These are phyloP conservation scores for Oenanthe sinensis DNA, from an alignment of 129 eudicot species.

Conservation along the genomic window DNA sequence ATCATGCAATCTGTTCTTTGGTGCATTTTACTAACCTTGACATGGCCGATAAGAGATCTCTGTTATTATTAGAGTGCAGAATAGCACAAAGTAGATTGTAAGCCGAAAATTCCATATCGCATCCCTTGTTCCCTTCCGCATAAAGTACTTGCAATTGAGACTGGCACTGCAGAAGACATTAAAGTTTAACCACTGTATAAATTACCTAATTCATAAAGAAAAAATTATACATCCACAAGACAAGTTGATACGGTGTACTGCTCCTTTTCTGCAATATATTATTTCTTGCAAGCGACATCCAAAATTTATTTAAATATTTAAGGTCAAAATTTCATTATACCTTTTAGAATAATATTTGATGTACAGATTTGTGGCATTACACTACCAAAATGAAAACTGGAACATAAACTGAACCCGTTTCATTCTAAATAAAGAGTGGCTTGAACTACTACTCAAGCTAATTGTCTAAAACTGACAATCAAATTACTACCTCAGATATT, in stretches of 20 bases:
- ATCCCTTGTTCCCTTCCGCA: constrained; percentile 85
- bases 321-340: background rate
- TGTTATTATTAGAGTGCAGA: constrained; percentile 82
- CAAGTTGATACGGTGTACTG: background rate
- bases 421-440: background rate
- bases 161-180: constrained; percentile 60
- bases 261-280: background rate
- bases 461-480: background rate
- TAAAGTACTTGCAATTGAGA: constrained; percentile 87
- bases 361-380: background rate
- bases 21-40: constrained; percentile 53
- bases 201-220: background rate
- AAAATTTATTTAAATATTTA: background rate
- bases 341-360: background rate
- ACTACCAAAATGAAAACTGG: background rate
- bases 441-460: background rate
- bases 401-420: background rate
- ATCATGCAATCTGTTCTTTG: background rate
- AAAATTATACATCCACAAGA: background rate
- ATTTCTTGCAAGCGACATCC: background rate
- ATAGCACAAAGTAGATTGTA: constrained; percentile 76
- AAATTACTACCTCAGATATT: background rate
- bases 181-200: background rate
- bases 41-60: constrained; percentile 88
- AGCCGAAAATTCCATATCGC: constrained; percentile 83